These are phyloP conservation scores for Porcisia hertigi DNA, from an alignment of 208 protist genomes.

Conservation along the genomic window DNA sequence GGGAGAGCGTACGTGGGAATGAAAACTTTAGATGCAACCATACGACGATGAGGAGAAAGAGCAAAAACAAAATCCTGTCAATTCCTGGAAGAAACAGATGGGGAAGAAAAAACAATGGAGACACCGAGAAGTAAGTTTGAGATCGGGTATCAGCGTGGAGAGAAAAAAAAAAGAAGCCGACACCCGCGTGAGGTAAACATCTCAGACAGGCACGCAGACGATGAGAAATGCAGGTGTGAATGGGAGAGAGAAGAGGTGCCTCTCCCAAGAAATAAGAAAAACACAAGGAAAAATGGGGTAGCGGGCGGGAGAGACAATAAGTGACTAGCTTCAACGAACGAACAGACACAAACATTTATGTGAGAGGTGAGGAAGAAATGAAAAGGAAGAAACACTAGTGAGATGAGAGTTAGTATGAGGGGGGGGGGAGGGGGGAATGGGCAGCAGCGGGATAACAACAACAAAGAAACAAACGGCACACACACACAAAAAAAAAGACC, in stretches of 20 bases:
- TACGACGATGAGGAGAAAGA: too few species aligned
- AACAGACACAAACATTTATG: too few species aligned
- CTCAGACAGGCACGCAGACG: not conserved
- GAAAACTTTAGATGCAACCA: not conserved
- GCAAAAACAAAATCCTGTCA: too few species aligned
- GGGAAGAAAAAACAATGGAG: not conserved
- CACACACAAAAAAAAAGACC: not conserved
- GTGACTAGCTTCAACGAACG: too few species aligned
- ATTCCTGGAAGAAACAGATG: not conserved
- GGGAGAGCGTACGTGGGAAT: not conserved
- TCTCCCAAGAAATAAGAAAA: slow-evolving; percentile 3
- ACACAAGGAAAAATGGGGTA: not conserved
- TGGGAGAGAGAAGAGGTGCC: not conserved
- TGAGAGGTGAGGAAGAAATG: too few species aligned
- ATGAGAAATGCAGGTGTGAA: not conserved
- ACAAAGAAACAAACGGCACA: not conserved
- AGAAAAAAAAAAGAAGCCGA: too few species aligned
- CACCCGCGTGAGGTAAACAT: too few species aligned
- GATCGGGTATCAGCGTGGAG: not conserved
- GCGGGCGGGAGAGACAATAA: not conserved
- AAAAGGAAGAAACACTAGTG: not conserved
- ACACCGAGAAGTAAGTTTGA: not conserved
- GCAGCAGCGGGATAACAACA: not conserved
- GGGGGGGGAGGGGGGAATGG: too few species aligned
- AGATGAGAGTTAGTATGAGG: not conserved